A percentile compares a stretch with the other conserved stretches of the same genome.
phyloP scores from a whole-genome alignment of 1,139 yeast species.

The Pneumocystis murina region DNA sequence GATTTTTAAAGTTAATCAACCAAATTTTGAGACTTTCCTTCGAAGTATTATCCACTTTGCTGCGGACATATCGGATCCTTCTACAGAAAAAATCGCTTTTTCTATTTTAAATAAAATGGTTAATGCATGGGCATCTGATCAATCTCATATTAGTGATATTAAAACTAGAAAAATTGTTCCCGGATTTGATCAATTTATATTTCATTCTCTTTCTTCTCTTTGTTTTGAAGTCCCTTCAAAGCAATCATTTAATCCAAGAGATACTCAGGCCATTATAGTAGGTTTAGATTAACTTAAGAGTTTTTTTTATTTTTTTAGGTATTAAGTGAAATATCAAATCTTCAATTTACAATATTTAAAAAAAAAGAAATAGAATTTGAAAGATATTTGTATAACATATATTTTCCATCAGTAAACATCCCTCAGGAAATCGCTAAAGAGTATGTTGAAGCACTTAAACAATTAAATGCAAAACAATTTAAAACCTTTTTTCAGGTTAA shows the following conservation, averaged over 20 bases:
- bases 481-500: background rate
- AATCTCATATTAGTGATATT: background rate
- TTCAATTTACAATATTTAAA: background rate
- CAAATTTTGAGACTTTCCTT: constrained; percentile 45
- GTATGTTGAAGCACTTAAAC: background rate
- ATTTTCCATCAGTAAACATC: background rate
- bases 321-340: background rate
- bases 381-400: background rate
- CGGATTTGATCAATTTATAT: constrained; percentile 55
- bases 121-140: constrained; percentile 8
- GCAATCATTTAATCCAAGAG: constrained; percentile 50
- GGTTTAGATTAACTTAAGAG: background rate
- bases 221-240: constrained; percentile 71
- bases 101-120: constrained; percentile 55
- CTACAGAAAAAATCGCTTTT: constrained; percentile 54
- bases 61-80: constrained; percentile 35
- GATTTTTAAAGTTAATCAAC: constrained; percentile 8
- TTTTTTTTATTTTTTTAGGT: background rate
- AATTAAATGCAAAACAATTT: background rate
- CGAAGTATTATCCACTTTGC: constrained; percentile 54
- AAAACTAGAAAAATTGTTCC: constrained; percentile 29
- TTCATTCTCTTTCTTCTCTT: constrained; percentile 52
- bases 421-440: background rate
- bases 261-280: constrained; percentile 62
- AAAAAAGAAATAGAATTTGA: background rate